phyloP scores from a whole-genome alignment of 23 red algal genomes.

The Gracilaria domingensis region DNA sequence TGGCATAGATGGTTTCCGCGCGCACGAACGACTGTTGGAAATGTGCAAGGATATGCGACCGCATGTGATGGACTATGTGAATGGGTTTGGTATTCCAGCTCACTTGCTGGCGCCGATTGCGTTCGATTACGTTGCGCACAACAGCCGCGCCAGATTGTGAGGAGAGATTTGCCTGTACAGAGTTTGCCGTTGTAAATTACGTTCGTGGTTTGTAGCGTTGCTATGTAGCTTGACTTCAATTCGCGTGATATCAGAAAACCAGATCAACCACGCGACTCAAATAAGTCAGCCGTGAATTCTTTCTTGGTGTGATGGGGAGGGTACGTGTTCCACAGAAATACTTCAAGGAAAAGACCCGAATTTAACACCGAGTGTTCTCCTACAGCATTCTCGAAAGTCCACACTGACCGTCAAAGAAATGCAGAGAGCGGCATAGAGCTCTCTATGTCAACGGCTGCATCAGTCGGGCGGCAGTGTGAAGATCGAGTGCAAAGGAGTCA shows the following conservation, averaged over 20 bases:
- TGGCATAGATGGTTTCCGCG: constrained; percentile 25
- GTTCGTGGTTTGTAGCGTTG: neutral
- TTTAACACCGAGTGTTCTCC: constrained; percentile 11
- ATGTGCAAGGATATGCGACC: constrained; percentile 75
- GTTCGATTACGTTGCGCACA: constrained; percentile 88
- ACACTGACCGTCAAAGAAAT: neutral
- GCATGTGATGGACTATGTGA: constrained; percentile 70
- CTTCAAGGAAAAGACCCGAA: constrained; percentile 9
- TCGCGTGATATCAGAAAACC: constrained; percentile 12
- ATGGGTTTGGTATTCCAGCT: constrained; percentile 77
- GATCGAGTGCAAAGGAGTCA: neutral
- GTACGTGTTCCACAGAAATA: constrained; percentile 1
- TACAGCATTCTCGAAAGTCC: no score
- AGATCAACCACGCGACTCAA: constrained; percentile 31
- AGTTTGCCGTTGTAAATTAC: neutral
- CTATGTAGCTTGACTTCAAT: constrained; percentile 40
- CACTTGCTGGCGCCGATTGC: constrained; percentile 92
- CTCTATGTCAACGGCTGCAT: neutral
- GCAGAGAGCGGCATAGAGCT: neutral
- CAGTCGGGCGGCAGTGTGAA: neutral
- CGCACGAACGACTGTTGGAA: constrained; percentile 68
- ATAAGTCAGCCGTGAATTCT: constrained; percentile 11
- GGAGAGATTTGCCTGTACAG: neutral
- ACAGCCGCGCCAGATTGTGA: constrained; percentile 74
- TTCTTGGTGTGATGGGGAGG: constrained; percentile 37